Percentiles rank a stretch among this genome's conserved stretches.
phyloP scores from a whole-genome alignment of 768 basidiomycete genomes.

The Leccinum subtestaceum region DNA sequence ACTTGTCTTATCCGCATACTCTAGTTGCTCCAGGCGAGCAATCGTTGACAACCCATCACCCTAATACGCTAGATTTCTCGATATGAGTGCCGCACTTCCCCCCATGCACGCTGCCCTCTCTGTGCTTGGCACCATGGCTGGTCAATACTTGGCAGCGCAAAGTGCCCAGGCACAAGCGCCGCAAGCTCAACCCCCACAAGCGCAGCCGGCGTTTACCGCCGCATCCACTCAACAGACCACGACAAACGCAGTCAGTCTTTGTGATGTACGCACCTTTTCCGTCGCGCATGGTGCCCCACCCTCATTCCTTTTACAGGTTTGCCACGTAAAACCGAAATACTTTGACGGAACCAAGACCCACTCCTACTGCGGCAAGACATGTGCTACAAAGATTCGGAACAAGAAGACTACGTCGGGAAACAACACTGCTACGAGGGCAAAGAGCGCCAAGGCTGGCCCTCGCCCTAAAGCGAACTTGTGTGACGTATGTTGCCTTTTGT shows the following conservation, averaged over 20 bases:
- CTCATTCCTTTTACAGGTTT: slow-evolving; percentile 38
- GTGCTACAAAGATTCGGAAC: slow-evolving; percentile 46
- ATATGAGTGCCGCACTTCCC: slow-evolving; percentile 30
- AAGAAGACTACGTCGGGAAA: slow-evolving; percentile 24
- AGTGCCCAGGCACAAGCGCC: slow-evolving; percentile 28
- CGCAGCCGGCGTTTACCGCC: slow-evolving; percentile 19
- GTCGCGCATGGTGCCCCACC: slow-evolving; percentile 4
- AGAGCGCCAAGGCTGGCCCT: slow-evolving; percentile 23
- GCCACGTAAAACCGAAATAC: slow-evolving; percentile 54
- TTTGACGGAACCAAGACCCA: slow-evolving; percentile 55
- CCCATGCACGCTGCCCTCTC: slow-evolving; percentile 38
- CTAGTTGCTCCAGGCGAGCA: slow-evolving; percentile 32
- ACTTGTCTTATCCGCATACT: slow-evolving; percentile 39
- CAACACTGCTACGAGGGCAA: slow-evolving; percentile 28
- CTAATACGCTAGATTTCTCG: slow-evolving; percentile 8
- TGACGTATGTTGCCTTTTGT: slow-evolving; percentile 39
- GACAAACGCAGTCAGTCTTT: slow-evolving; percentile 37
- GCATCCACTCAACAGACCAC: slow-evolving; percentile 19
- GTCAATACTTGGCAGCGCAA: slow-evolving; percentile 35
- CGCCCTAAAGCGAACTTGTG: slow-evolving; percentile 41
- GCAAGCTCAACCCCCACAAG: slow-evolving; percentile 23
- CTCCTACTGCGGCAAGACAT: slow-evolving; percentile 58
- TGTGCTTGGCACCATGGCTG: slow-evolving; percentile 35
- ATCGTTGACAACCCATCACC: slow-evolving; percentile 6
- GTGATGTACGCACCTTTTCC: slow-evolving; percentile 43